Percentiles rank a stretch among this genome's conserved stretches.
Evolutionary conservation across 2,329 filamentous ascomycete species (phyloP).

Genomic region (Aciculosporium take): DNA sequence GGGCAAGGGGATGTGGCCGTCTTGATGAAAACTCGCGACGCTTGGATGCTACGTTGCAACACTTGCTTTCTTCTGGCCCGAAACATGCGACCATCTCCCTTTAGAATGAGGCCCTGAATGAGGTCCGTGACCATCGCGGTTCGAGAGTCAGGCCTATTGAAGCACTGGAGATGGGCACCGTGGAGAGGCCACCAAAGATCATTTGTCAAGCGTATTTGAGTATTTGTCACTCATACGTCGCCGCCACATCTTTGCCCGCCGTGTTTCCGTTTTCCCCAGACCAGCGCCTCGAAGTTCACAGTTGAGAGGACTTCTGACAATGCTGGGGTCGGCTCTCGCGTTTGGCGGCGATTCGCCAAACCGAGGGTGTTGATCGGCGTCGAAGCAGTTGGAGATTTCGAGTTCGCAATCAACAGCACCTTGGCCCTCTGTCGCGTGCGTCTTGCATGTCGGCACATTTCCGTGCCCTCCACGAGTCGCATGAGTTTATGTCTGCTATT

Average conservation of each 20-base stretch:
- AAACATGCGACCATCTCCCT: too few relatives aligned
- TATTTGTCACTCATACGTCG: background rate
- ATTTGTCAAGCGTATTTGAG: background rate
- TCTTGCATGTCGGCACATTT: background rate
- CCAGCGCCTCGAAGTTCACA: background rate
- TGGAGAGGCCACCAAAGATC: background rate
- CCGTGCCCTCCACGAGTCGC: background rate
- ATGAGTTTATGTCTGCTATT: background rate
- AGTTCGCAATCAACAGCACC: background rate
- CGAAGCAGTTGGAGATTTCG: background rate
- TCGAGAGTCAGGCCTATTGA: too few relatives aligned
- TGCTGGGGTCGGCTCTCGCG: constrained; percentile 2
- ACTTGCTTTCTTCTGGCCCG: too few relatives aligned
- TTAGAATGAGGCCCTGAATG: too few relatives aligned
- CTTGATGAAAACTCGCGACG: too few relatives aligned
- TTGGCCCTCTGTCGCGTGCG: background rate
- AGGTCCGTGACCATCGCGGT: too few relatives aligned
- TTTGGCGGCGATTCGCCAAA: constrained; percentile 7
- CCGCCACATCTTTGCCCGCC: background rate
- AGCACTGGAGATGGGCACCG: too few relatives aligned
- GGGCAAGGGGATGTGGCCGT: too few relatives aligned
- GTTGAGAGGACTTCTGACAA: constrained; percentile 1
- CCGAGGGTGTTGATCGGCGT: background rate
- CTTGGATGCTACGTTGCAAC: too few relatives aligned
- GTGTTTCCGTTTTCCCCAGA: too few relatives aligned